Conservation (phyloP, 495 filamentous ascomycete genomes). For the Halenospora varia region DNA sequence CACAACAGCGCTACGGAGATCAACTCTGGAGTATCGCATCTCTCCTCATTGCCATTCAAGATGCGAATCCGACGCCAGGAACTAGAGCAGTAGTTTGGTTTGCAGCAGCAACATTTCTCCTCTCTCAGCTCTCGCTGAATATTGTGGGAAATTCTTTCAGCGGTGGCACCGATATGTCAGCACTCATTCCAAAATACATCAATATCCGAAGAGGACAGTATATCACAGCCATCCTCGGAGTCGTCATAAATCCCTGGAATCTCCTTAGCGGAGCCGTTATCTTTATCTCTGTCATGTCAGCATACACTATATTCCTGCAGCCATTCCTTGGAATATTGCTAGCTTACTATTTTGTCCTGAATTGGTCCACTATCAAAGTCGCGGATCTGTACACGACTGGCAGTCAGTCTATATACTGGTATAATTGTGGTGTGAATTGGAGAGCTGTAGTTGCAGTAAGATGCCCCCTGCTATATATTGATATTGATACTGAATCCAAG, state of each 20-base stretch:
- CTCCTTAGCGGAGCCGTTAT: too few relatives aligned
- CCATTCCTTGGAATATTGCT: conserved; percentile 17
- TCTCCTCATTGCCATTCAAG: conserved; percentile 16
- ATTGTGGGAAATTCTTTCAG: conserved; percentile 31
- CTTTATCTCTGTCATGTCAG: conserved; percentile 44
- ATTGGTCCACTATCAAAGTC: conserved; percentile 29
- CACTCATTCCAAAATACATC: conserved; percentile 41
- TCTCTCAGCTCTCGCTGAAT: conserved; percentile 29
- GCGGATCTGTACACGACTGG: conserved; percentile 31
- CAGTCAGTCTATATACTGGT: conserved; percentile 34
- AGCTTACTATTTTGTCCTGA: conserved; percentile 37
- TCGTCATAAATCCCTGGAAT: conserved; percentile 45
- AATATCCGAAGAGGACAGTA: conserved; percentile 42
- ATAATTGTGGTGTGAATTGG: conserved; percentile 32
- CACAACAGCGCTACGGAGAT: too few relatives aligned
- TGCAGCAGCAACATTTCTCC: conserved; percentile 22
- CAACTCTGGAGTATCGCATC: not conserved
- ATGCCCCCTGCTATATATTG: too few relatives aligned
- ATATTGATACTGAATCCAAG: too few relatives aligned
- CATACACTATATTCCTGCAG: conserved; percentile 44
- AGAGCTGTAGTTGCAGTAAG: not conserved
- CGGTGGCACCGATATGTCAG: conserved; percentile 39
- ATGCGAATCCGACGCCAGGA: conserved; percentile 12
- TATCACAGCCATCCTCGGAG: conserved; percentile 35
- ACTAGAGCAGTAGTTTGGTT: conserved; percentile 34